These are phyloP conservation scores for Kazachstania bromeliacearum DNA, from an alignment of 805 yeast species.

Conservation along the genomic window DNA sequence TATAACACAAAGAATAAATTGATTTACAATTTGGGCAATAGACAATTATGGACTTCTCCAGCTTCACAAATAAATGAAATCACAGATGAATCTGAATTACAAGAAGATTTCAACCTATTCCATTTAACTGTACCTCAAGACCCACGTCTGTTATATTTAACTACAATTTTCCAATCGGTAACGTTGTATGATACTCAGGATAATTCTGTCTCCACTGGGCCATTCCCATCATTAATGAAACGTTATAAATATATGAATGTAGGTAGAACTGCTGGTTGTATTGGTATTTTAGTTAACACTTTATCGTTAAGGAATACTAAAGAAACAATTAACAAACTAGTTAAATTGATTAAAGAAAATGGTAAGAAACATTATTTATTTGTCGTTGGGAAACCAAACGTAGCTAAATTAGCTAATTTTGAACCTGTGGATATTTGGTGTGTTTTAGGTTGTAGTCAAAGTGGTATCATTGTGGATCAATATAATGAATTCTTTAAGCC, in stretches of 20 bases:
- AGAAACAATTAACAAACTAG: constrained; percentile 51
- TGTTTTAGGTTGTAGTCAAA: constrained; percentile 86
- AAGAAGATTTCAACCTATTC: constrained; percentile 48
- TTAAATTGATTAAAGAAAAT: constrained; percentile 52
- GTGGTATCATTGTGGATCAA: constrained; percentile 80
- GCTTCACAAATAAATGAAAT: constrained; percentile 12
- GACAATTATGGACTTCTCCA: constrained; percentile 19
- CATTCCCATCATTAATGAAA: constrained; percentile 70
- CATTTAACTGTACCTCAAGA: constrained; percentile 68
- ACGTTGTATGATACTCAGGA: constrained; percentile 39
- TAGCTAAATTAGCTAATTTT: constrained; percentile 91
- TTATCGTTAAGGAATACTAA: constrained; percentile 71
- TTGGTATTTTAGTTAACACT: constrained; percentile 87
- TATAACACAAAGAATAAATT: constrained; percentile 5
- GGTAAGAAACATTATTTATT: constrained; percentile 90
- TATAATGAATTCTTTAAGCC: constrained; percentile 79
- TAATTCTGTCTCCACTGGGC: constrained; percentile 37
- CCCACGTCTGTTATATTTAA: constrained; percentile 65
- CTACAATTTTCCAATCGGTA: constrained; percentile 56
- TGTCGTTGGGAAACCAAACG: constrained; percentile 97
- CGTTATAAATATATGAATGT: constrained; percentile 79
- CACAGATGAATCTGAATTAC: constrained; percentile 10
- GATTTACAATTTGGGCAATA: constrained; percentile 28
- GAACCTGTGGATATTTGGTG: constrained; percentile 95
- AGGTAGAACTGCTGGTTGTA: constrained; percentile 85